phyloP scores from a whole-genome alignment of 2,329 filamentous ascomycete genomes.

The Dothideomycetes sp. region DNA sequence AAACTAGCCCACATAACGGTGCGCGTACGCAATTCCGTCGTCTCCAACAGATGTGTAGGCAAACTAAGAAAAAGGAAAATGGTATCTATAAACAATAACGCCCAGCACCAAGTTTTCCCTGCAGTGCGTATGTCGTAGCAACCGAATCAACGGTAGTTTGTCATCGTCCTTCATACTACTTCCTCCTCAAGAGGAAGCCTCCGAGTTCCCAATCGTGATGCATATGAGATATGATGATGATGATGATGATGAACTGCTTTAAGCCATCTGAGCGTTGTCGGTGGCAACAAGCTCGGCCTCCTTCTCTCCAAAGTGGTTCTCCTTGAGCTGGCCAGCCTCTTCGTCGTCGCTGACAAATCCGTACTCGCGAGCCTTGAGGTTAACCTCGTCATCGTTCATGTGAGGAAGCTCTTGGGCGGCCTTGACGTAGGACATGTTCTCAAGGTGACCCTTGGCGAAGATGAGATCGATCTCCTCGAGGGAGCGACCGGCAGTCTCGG shows the following conservation, averaged over 20 bases:
- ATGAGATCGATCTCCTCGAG: constrained; percentile 45
- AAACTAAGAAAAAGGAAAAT: not conserved
- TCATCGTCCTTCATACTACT: not conserved
- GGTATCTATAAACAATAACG: not conserved
- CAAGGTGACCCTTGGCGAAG: constrained; percentile 17
- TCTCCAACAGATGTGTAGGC: not conserved
- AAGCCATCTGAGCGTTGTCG: constrained; percentile 10
- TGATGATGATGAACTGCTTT: too few relatives aligned
- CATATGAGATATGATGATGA: too few relatives aligned
- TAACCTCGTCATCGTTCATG: constrained; percentile 22
- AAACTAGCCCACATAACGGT: not conserved
- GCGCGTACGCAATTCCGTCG: not conserved
- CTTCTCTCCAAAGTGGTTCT: constrained; percentile 11
- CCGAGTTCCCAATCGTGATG: not conserved
- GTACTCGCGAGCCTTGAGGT: constrained; percentile 21
- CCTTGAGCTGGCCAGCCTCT: constrained; percentile 17
- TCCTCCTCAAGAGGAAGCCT: not conserved
- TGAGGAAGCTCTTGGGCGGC: constrained; percentile 25
- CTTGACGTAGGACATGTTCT: constrained; percentile 24
- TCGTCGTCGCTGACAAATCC: constrained; percentile 22
- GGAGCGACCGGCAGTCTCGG: constrained; percentile 38
- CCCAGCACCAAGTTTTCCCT: too few relatives aligned
- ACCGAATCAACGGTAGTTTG: not conserved
- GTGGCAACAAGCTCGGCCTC: constrained; percentile 3
- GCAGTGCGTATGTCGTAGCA: too few relatives aligned